These are phyloP conservation scores for Yamagishiella unicocca DNA, from an alignment of 139 green algal species.

Conservation along the genomic window DNA sequence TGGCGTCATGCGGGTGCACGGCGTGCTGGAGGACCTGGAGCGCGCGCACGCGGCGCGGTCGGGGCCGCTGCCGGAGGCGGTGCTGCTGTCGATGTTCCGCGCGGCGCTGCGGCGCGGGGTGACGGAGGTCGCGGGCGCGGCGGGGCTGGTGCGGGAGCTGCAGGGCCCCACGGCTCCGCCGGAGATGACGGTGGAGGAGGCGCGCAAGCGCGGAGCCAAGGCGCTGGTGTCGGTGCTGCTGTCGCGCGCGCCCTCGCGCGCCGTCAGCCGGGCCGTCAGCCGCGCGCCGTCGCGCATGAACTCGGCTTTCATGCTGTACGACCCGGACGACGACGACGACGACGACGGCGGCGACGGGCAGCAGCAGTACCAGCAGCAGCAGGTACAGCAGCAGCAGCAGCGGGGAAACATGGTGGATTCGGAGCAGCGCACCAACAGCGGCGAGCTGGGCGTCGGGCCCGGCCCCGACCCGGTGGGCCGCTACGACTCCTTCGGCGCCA, in stretches of 20 bases:
- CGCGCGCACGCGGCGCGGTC: neutral
- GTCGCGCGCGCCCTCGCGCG: slow-evolving; percentile 4
- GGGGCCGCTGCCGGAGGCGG: neutral
- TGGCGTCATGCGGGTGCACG: slow-evolving; percentile 31
- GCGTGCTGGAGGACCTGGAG: slow-evolving; percentile 33
- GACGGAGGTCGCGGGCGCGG: slow-evolving; percentile 20
- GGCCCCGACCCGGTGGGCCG: neutral
- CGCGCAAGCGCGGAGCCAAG: slow-evolving; percentile 21
- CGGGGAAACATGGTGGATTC: too few species aligned
- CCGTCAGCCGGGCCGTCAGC: slow-evolving; percentile 4
- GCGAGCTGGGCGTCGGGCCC: neutral
- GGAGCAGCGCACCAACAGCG: neutral
- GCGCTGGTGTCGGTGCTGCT: slow-evolving; percentile 37
- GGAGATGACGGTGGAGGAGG: slow-evolving; percentile 39
- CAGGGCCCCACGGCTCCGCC: slow-evolving; percentile 41
- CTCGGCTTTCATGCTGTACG: neutral
- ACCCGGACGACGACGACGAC: neutral
- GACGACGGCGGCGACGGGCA: neutral
- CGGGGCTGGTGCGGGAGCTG: slow-evolving; percentile 37
- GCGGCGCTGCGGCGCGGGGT: slow-evolving; percentile 25
- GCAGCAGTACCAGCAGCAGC: neutral
- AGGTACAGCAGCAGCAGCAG: too few species aligned
- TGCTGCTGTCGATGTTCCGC: slow-evolving; percentile 14
- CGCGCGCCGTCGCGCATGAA: slow-evolving; percentile 7
- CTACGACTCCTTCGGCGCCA: slow-evolving; percentile 8